These are phyloP conservation scores for Magnaporthiopsis poae DNA, from an alignment of 2,329 filamentous ascomycete genomes.

Conservation along the genomic window DNA sequence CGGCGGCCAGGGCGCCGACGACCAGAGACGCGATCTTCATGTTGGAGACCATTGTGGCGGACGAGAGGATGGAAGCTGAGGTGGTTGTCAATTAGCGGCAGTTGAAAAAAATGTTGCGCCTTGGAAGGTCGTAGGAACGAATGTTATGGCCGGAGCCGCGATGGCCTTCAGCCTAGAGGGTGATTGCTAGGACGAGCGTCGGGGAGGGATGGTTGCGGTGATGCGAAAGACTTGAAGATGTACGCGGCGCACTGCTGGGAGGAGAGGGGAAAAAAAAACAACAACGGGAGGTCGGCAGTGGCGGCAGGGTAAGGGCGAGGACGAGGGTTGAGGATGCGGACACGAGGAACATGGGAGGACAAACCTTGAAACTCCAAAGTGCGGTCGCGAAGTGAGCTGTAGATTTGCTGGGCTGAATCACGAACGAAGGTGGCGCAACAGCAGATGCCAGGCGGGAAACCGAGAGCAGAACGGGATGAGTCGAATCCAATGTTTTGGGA, in stretches of 20 bases:
- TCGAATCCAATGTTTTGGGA: not conserved
- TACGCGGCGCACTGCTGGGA: not conserved
- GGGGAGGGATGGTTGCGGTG: not conserved
- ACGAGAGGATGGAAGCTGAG: not conserved
- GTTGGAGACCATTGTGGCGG: not conserved
- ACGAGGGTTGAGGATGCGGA: not conserved
- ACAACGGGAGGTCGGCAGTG: not conserved
- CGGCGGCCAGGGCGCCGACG: constrained; percentile 30
- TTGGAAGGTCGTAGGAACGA: not conserved
- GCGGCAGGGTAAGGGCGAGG: no score
- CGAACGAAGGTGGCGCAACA: not conserved
- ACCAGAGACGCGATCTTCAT: constrained; percentile 18
- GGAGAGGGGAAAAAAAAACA: not conserved
- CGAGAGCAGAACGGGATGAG: not conserved
- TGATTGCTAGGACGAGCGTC: not conserved
- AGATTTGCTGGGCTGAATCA: not conserved
- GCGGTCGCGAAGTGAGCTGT: not conserved
- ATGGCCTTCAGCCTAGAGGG: not conserved
- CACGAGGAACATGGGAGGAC: not conserved
- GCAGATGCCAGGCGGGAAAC: not conserved
- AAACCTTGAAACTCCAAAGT: constrained; percentile 1
- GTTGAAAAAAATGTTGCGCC: not conserved
- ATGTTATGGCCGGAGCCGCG: not conserved
- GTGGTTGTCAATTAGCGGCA: not conserved
- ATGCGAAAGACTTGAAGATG: not conserved